Evolutionary conservation across 1,139 yeast species (phyloP), one percentile per base, ranked within the genome.

Genomic region (Hyphopichia pseudoburtonii): DNA sequence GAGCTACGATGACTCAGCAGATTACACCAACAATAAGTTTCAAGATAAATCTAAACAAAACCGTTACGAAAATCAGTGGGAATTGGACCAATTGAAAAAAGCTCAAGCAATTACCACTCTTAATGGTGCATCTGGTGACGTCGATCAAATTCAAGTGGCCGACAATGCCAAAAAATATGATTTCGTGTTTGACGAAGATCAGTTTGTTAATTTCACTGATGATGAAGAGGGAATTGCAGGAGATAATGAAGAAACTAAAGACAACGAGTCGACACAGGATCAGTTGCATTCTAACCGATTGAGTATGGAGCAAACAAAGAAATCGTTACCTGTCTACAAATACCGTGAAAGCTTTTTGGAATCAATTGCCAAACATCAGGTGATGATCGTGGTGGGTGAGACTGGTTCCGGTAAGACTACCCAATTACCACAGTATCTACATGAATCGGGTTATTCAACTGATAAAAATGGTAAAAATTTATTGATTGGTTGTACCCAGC

Each of bases 401-500:
- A 92, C 98, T 0, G 98, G 98, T 33, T 89, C 97, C 0, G 98
- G 98, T 50, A 92, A 92, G 52, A 92, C 98, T 0, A 92, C 98
- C 0, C 97, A 92, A 60, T 64, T 92, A 10, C 97, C 97, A 0
- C 97, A 92, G 51, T 92, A 81, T 54, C 65, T 92, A 18, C 76
- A 80, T 47, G 96, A 89, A 53, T 88, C 83, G 15, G 96, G 96
- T 0, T 86, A 82, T 48, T 72, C 88, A 5, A 53, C 62, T 15
- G 78, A 77, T 1, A 43, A 45, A 3, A 42, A 45, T 12, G 62
- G 57, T 3, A 41, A 48, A 15, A 43, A 41, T 2, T 61, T 66
- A 42, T 76, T 75, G 32, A 78, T 92, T 8, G 97, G 94, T 0
- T 89, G 97, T 56, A 92, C 98, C 0, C 98, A 92, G 57, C 98